phyloP scores from a whole-genome alignment of 805 yeast species.

The Lipomyces oligophaga region DNA sequence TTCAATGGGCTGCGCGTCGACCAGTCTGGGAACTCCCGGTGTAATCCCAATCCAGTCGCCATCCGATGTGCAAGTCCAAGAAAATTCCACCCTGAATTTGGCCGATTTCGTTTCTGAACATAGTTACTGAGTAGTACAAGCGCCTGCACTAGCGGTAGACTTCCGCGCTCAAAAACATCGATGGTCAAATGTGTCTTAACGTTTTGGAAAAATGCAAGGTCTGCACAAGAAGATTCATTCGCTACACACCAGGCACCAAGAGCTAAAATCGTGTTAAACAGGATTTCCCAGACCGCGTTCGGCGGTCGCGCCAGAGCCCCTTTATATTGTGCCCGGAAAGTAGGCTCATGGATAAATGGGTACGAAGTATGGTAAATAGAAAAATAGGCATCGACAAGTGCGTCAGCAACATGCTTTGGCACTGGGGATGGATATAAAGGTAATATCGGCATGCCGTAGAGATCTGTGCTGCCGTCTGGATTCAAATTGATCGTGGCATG shows the following conservation, averaged over 20 bases:
- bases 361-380: slow-evolving; percentile 57
- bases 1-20: slow-evolving; percentile 42
- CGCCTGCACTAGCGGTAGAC: slow-evolving; percentile 51
- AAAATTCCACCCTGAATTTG: slow-evolving; percentile 67
- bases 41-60: slow-evolving; percentile 63
- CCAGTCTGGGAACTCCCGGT: slow-evolving; percentile 50
- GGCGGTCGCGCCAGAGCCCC: slow-evolving; percentile 43
- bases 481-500: slow-evolving; percentile 32
- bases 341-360: slow-evolving; percentile 57
- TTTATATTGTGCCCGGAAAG: slow-evolving; percentile 48
- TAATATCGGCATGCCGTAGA: slow-evolving; percentile 18
- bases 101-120: slow-evolving; percentile 60
- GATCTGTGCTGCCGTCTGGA: slow-evolving; percentile 12
- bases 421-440: slow-evolving; percentile 22
- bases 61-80: slow-evolving; percentile 61
- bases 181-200: slow-evolving; percentile 47
- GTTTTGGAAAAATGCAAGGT: slow-evolving; percentile 53
- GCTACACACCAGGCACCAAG: slow-evolving; percentile 66
- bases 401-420: slow-evolving; percentile 32
- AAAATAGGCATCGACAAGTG: slow-evolving; percentile 51
- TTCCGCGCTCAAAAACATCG: slow-evolving; percentile 57
- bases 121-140: slow-evolving; percentile 55
- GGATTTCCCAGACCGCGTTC: slow-evolving; percentile 49
- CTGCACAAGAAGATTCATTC: slow-evolving; percentile 51
- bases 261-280: slow-evolving; percentile 56